Evolutionary conservation across 2,329 filamentous ascomycete genomes (phyloP), one percentile per base, ranked within the genome.

Genomic region (Aspergillus amoenus): DNA sequence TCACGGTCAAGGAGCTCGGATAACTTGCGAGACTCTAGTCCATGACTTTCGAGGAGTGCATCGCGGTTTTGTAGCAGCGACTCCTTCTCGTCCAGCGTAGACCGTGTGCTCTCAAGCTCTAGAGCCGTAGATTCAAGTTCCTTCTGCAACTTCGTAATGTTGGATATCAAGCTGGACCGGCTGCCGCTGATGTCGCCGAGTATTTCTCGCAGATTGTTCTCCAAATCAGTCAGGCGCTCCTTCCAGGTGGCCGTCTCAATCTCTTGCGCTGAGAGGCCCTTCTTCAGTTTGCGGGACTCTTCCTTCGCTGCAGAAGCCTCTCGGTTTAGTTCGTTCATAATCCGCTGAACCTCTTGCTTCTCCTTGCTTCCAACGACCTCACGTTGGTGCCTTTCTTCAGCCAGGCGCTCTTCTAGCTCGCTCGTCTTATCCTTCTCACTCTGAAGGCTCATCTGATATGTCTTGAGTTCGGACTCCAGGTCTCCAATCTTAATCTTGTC

Each of bases 401-500:
- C 81, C 22, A 96, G 82, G n/a, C 88, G 85, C 61, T 87, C 83
- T 67, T 92, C 88, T 27, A 93, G 79, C 65, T 92, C 89, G 67
- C 80, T 82, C 17, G 82, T 81, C 46, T 85, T 87, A 59, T 97
- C 93, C 73, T 88, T 89, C 73, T 96, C 92, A 51, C 94, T 92
- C 56, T 89, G 85, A n/a, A 96, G 78, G 48, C 80, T 85, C 68
- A 91, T 86, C 71, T 95, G 89, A n/a, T 87, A 84, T 56, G 86
- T 88, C 66, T 90, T 89, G 39, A 97, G 78, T 13, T 88, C 86
- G 8, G 91, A 90, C 70, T 97, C 93, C 7, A 97, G 81, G 68
- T 97, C 92, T 39, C 93, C 91, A 67, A 99, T 97, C 75, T 92
- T 93, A 71, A 99, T 96, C 82, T 99, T 99, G 79, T 99, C 94